Evolutionary conservation across 495 filamentous ascomycete species (phyloP).

Genomic region (Annulohypoxylon nitens): DNA sequence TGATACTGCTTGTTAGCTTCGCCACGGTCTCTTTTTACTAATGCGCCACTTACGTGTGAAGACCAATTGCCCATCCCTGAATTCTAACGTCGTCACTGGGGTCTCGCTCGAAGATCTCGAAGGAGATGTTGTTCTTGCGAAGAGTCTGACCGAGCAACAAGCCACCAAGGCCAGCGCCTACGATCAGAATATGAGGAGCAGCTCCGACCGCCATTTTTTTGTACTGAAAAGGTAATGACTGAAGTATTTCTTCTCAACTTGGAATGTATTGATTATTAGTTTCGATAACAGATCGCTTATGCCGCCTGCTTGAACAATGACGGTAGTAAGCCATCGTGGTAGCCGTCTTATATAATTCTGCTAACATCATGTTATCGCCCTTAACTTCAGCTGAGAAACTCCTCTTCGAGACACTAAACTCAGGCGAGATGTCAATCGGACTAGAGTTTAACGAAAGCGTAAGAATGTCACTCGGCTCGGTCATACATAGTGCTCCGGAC

Average conservation of each 20-base stretch:
- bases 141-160: conserved; percentile 68
- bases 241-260: neutral
- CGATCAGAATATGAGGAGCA: conserved; percentile 55
- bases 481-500: conserved; percentile 28
- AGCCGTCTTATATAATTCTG: conserved; percentile 19
- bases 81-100: conserved; percentile 53
- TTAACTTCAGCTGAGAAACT: neutral
- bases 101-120: conserved; percentile 65
- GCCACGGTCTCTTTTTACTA: neutral
- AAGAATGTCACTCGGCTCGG: conserved; percentile 27
- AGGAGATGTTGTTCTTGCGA: conserved; percentile 62
- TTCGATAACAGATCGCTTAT: neutral
- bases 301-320: neutral
- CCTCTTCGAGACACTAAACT: neutral
- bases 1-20: conserved; percentile 8
- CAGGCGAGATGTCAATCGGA: conserved; percentile 8
- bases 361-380: neutral
- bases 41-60: conserved; percentile 41
- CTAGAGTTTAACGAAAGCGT: conserved; percentile 8
- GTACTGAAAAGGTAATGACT: neutral
- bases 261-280: neutral
- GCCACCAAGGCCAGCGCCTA: conserved; percentile 68
- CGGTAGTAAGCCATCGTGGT: neutral
- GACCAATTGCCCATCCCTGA: conserved; percentile 55
- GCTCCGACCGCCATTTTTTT: conserved; percentile 29